Evolutionary conservation across 176 grass and related monocot genomes (phyloP).

Genomic region (Alopecurus myosuroides): DNA sequence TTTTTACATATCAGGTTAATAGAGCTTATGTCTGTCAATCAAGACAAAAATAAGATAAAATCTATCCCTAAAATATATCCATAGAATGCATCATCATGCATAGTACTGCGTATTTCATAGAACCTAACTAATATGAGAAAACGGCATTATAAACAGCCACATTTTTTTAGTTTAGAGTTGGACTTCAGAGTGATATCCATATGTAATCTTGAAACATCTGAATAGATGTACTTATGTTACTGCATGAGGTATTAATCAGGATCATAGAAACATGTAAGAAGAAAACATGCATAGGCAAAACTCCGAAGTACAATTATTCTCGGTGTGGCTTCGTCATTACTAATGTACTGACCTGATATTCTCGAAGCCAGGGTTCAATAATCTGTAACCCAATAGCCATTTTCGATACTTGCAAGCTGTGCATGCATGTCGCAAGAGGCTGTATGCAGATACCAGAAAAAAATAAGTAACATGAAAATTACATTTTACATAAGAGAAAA

Average conservation of each 20-base stretch:
- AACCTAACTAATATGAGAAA: not conserved
- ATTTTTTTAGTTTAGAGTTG: not conserved
- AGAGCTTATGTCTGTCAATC: not conserved
- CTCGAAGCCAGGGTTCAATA: conserved; percentile 94
- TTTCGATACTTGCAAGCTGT: conserved; percentile 68
- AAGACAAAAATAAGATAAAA: not conserved
- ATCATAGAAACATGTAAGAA: not conserved
- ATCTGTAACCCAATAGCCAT: conserved; percentile 79
- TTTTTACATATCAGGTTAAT: not conserved
- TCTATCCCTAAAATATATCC: not conserved
- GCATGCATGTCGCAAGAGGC: conserved; percentile 91
- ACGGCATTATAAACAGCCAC: not conserved
- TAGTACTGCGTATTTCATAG: not conserved
- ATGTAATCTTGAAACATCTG: not conserved
- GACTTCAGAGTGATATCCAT: not conserved
- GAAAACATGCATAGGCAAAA: not conserved
- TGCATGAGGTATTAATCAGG: not conserved
- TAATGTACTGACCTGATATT: conserved; percentile 73
- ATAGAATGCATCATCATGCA: not conserved
- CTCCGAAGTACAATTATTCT: not conserved
- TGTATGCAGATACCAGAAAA: conserved; percentile 30
- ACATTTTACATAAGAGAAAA: conserved; percentile 17
- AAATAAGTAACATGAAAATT: conserved; percentile 15
- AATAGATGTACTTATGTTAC: not conserved
- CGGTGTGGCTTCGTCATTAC: not conserved